Evolutionary conservation across 768 basidiomycete genomes (phyloP).

Genomic region (Lactifluus pinguis): DNA sequence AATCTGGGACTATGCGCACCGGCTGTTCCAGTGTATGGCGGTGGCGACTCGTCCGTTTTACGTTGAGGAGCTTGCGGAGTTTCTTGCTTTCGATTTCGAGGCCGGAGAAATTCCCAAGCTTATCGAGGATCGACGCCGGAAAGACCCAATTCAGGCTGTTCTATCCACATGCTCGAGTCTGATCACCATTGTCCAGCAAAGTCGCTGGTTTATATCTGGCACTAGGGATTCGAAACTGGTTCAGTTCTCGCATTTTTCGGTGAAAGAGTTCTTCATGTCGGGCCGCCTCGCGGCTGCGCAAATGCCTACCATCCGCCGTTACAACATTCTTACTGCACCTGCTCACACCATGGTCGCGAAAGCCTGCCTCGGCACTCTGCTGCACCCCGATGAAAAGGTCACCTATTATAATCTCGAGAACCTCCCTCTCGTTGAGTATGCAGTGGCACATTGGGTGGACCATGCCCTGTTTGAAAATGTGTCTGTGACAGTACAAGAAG

Average conservation of each 20-base stretch:
- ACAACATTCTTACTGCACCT: neutral
- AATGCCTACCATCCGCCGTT: neutral
- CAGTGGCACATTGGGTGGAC: neutral
- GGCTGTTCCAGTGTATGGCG: neutral
- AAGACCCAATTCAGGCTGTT: neutral
- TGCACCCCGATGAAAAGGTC: neutral
- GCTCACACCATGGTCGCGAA: neutral
- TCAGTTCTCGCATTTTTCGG: neutral
- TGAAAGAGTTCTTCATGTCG: neutral
- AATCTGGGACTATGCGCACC: neutral
- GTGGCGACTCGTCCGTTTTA: neutral
- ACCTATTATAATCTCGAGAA: neutral
- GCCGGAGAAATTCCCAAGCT: neutral
- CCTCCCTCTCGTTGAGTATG: neutral
- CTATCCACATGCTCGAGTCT: neutral
- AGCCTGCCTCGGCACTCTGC: neutral
- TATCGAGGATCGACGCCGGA: neutral
- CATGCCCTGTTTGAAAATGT: neutral
- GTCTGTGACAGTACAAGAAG: neutral
- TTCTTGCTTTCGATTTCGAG: neutral
- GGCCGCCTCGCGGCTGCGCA: neutral
- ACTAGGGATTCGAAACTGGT: neutral
- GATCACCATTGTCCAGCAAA: neutral
- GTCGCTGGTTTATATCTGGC: too few relatives aligned
- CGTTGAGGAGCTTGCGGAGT: neutral